Conservation (phyloP, 2,329 filamentous ascomycete species). For the Fusarium paranaense region DNA sequence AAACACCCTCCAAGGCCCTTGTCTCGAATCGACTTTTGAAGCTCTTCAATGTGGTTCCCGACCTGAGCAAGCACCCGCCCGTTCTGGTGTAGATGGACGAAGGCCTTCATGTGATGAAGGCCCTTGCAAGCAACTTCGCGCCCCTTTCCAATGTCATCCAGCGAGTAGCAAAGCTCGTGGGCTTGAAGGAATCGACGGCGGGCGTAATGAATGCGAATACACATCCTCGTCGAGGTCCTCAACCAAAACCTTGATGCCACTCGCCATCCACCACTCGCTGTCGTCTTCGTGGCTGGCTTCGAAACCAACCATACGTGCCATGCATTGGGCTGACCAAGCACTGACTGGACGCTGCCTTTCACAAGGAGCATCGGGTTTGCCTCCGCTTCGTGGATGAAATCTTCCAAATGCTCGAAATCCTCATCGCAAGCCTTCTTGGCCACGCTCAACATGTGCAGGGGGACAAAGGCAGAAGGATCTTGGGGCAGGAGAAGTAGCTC, state of each 20-base stretch:
- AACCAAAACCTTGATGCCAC: neutral
- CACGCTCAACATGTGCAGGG: neutral
- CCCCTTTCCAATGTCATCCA: neutral
- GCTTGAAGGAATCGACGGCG: neutral
- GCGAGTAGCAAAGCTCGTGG: accelerated
- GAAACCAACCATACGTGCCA: neutral
- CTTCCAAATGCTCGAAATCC: neutral
- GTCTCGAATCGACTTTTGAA: neutral
- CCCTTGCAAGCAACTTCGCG: neutral
- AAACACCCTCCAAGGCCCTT: neutral
- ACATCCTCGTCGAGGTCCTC: neutral
- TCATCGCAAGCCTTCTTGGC: neutral
- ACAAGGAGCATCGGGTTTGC: neutral
- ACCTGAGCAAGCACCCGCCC: neutral
- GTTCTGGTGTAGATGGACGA: neutral
- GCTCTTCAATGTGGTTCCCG: neutral
- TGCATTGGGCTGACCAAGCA: neutral
- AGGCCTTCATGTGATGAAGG: neutral
- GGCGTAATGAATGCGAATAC: neutral
- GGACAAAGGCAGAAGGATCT: neutral
- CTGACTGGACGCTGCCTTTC: neutral
- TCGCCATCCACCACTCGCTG: neutral
- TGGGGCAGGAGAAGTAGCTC: neutral
- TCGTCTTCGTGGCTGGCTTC: neutral
- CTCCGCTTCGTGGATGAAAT: neutral